Percentiles rank a stretch among this genome's conserved stretches.
These are phyloP conservation scores for Excoecaria agallocha DNA, from an alignment of 345 rosid species.

Conservation along the genomic window DNA sequence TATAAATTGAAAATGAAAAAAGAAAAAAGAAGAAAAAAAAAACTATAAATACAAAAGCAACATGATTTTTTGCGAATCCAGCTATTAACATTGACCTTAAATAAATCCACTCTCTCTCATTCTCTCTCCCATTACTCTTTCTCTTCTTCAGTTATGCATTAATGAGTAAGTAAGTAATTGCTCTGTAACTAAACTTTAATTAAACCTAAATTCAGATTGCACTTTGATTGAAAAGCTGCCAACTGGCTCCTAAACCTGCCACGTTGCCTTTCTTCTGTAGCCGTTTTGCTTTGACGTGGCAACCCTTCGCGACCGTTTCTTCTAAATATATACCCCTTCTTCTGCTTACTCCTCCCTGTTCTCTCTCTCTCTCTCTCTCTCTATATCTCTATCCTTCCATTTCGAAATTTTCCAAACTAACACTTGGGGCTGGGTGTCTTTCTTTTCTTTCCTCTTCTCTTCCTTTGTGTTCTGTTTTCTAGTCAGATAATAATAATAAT, in stretches of 20 bases:
- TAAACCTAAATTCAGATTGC: conserved; percentile 16
- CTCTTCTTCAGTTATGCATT: background rate
- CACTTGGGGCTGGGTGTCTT: too few relatives aligned
- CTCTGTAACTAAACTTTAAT: background rate
- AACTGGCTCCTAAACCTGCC: conserved; percentile 41
- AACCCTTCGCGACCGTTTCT: conserved; percentile 36
- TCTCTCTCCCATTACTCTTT: background rate
- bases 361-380: background rate
- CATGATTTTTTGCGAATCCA: conserved; percentile 3
- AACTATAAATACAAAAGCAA: background rate
- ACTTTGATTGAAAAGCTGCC: conserved; percentile 30
- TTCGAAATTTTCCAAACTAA: background rate
- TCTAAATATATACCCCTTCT: conserved; percentile 42
- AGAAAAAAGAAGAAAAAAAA: too few relatives aligned
- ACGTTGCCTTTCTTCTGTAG: conserved; percentile 42
- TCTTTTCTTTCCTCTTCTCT: background rate
- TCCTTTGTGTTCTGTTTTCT: background rate
- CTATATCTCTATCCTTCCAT: conserved; percentile 4
- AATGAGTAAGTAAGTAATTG: too few relatives aligned
- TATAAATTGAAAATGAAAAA: too few relatives aligned
- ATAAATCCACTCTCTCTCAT: too few relatives aligned
- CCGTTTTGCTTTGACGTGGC: conserved; percentile 49
- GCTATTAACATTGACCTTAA: background rate
- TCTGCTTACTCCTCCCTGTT: background rate
- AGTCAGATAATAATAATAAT: too few relatives aligned